Evolutionary conservation across 768 basidiomycete genomes (phyloP), one percentile per base, ranked within the genome.

Genomic region (Steccherinum ochraceum): DNA sequence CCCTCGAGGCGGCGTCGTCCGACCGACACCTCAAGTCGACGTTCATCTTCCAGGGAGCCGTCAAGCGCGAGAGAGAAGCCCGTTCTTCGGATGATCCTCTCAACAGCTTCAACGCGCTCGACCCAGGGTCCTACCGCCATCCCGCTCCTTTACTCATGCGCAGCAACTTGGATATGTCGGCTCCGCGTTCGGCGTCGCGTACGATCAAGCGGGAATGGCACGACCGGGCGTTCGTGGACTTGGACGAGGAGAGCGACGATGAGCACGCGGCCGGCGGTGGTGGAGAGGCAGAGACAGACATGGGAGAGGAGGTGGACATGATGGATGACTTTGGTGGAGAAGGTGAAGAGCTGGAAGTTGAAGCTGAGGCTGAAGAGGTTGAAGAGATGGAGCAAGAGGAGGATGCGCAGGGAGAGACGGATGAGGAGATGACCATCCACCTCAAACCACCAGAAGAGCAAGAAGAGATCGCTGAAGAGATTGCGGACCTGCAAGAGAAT

Each of bases 401-500:
- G n/a, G 63, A 55, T 30, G 18, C 35, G 40, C n/a, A 64, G 23
- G 61, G 55, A 3, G 74, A 77, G n/a, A 71, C 70, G 43, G 79
- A 84, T 49, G 88, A 91, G 58, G 83, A 82, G 58, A 67, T 68
- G 54, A 78, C 82, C 7, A 70, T 91, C 27, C 62, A 67, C 42
- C 69, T 75, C 48, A 85, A 82, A 61, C 65, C 80, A 16, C 64
- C 63, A 12, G 80, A 87, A 40, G 93, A 96, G 57, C 83, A 78
- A 52, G 70, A 73, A 2, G 87, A 87, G 56, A 89, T 97, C 48
- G 69, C 76, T 42, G 69, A 73, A 39, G 95, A 99, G 67, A 93
- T 98, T 40, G 62, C 68, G 0, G 81, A 88, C 53, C 77, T 97
- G 23, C 70, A 82, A 54, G 63, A 69, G 1, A 75, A 78, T 16